Base-by-base conservation (phyloP, 495 filamentous ascomycete species). In the Stereocaulon alpinum region DNA sequence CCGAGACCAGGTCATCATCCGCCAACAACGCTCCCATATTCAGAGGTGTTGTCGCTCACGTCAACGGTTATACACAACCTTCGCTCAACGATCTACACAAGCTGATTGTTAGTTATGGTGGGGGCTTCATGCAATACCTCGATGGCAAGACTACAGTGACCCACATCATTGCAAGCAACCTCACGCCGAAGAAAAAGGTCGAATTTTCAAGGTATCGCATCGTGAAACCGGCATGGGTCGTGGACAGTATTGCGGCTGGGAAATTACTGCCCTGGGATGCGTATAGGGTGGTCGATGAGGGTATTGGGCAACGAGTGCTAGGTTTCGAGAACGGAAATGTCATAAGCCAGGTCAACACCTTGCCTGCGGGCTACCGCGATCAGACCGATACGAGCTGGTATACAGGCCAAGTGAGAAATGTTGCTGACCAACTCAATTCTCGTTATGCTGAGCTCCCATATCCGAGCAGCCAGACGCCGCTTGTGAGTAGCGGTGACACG, bases 191-290 rank as follows among this genome's bases (percentile, higher is more conserved):
- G 76, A 98, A 98, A 68, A 79, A 81, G 32, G 82, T 88, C 37
- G 93, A 96, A 61, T 95, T 94, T 62, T 76, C 73, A 22, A 82
- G 80, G 58, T 97, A 96, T 66, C 83, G 89, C 32, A 88, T 98
- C 27, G 93, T 96, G 62, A 95, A 91, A 71, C 93, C 93, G n/a
- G 86, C 91, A 53, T 98, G 93, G 93, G 79, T 97, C 2, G 84
- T 88, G 11, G 93, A 97, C 60, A 94, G 90, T 67, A 80, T 97
- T 57, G 76, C 82, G 50, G 87, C 85, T 6, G 89, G 90, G 1
- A 85, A 79, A 55, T 66, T 96, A 45, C 75, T 96, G 50, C 86
- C 91, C 2, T 98, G 93, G 93, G 78, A 86, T 56, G 74, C 80
- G 6, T 98, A 87, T 66, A 80, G 87, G 40, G 82, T 95, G 18